Conservation (phyloP, 495 filamentous ascomycete genomes). For the Neurospora sp. region DNA sequence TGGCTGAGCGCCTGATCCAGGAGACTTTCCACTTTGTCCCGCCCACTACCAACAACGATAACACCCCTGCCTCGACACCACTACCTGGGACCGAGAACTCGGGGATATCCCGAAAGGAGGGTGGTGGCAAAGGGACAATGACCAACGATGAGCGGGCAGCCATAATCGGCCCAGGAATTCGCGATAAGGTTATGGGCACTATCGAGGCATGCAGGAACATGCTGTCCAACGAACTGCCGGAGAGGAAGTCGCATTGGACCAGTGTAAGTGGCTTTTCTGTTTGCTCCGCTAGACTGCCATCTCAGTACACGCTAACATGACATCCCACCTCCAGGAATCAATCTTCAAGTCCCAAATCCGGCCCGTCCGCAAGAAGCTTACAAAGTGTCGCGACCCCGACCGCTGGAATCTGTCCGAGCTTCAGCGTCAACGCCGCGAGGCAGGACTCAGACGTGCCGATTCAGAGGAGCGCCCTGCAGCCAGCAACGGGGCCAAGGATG, state of each 20-base stretch:
- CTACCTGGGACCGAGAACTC: neutral
- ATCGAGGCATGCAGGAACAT: conserved; percentile 42
- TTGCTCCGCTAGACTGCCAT: neutral
- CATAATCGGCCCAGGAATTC: conserved; percentile 19
- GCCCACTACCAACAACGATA: conserved; percentile 8
- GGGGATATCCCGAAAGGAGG: conserved; percentile 1
- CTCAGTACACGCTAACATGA: neutral
- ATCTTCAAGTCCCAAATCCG: conserved; percentile 33
- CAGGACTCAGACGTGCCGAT: conserved; percentile 31
- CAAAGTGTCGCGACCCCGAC: conserved; percentile 66
- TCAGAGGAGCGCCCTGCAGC: conserved; percentile 15
- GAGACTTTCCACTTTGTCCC: conserved; percentile 48
- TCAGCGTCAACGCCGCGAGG: conserved; percentile 38
- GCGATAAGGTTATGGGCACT: conserved; percentile 36
- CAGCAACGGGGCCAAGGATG: conserved; percentile 29
- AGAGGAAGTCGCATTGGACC: conserved; percentile 31
- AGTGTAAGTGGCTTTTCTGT: conserved; percentile 20
- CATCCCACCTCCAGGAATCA: conserved; percentile 12
- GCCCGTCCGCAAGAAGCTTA: conserved; percentile 61
- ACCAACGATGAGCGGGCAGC: conserved; percentile 18
- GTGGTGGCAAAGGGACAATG: neutral
- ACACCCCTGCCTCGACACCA: conserved; percentile 5
- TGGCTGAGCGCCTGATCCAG: conserved; percentile 62
- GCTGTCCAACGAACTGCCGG: conserved; percentile 37
- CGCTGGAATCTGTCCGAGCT: conserved; percentile 50